Evolutionary conservation across 176 grass and related monocot species (phyloP).

Genomic region (Carex pumila): DNA sequence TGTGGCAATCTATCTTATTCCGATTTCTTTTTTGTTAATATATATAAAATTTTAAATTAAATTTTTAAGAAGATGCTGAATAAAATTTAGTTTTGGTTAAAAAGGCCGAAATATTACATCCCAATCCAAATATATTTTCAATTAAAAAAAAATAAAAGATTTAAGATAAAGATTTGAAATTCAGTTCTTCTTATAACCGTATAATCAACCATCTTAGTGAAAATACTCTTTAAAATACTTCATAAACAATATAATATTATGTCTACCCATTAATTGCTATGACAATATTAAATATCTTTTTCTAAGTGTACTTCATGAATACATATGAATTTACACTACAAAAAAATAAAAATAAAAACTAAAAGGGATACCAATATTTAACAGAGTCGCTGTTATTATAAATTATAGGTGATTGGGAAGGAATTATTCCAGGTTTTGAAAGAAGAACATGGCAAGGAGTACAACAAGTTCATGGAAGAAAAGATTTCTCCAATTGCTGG

Average conservation of each 20-base stretch:
- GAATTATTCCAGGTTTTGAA: slow-evolving; percentile 54
- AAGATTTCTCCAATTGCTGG: slow-evolving; percentile 58
- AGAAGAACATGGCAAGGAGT: slow-evolving; percentile 50
- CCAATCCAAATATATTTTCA: background rate
- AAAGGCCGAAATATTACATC: background rate
- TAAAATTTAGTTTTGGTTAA: too few species aligned
- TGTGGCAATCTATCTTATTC: too few species aligned
- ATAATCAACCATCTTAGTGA: too few species aligned
- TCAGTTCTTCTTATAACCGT: too few species aligned
- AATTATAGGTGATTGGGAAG: slow-evolving; percentile 52
- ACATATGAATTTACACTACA: background rate
- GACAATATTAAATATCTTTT: background rate
- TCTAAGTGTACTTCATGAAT: background rate
- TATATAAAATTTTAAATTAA: too few species aligned
- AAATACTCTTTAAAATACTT: too few species aligned
- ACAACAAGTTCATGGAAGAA: slow-evolving; percentile 30
- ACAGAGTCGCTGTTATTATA: background rate
- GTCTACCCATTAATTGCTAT: background rate
- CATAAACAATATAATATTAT: background rate
- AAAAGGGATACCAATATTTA: background rate
- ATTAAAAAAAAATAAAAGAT: background rate
- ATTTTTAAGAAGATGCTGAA: too few species aligned
- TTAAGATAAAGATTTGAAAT: background rate
- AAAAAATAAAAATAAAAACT: background rate
- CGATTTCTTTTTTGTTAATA: too few species aligned